Percentiles rank a stretch among this genome's conserved stretches.
Conservation (phyloP, 495 filamentous ascomycete genomes). For the Penicillium verhagenii region DNA sequence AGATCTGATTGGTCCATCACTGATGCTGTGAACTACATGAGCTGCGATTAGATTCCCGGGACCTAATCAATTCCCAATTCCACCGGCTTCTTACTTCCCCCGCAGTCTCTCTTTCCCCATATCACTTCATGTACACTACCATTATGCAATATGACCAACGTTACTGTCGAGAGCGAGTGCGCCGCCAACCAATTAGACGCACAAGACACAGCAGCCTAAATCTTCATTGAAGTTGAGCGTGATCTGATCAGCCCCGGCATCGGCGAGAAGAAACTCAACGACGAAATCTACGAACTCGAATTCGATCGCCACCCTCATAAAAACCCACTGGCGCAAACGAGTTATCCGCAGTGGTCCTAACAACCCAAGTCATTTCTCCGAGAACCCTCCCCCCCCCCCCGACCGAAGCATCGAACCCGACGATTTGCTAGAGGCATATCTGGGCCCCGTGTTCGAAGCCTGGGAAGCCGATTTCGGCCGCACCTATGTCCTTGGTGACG, state of each 20-base stretch:
- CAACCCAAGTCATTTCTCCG: conserved; percentile 43
- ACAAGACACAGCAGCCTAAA: conserved; percentile 39
- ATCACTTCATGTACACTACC: no score
- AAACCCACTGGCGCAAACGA: conserved; percentile 53
- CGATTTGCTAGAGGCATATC: conserved; percentile 49
- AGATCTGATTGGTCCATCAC: no score
- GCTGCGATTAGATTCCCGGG: no score
- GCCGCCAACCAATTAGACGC: conserved; percentile 41
- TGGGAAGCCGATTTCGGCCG: conserved; percentile 54
- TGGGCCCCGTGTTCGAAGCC: conserved; percentile 51
- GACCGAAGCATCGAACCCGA: conserved; percentile 46
- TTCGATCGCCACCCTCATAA: conserved; percentile 40
- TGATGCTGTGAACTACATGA: no score
- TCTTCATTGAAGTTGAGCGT: conserved; percentile 48
- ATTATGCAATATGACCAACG: no score
- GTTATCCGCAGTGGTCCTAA: conserved; percentile 51
- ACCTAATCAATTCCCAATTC: no score
- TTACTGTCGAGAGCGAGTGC: no score
- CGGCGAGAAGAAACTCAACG: conserved; percentile 45
- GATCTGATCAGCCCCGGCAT: conserved; percentile 44
- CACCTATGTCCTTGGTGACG: conserved; percentile 47
- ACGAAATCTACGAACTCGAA: conserved; percentile 48
- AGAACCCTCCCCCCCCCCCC: conserved; percentile 47
- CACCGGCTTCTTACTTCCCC: no score
- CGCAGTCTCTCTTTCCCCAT: no score